These are phyloP conservation scores for Picea engelmannii DNA, from an alignment of 83 land plant species.

Conservation along the genomic window DNA sequence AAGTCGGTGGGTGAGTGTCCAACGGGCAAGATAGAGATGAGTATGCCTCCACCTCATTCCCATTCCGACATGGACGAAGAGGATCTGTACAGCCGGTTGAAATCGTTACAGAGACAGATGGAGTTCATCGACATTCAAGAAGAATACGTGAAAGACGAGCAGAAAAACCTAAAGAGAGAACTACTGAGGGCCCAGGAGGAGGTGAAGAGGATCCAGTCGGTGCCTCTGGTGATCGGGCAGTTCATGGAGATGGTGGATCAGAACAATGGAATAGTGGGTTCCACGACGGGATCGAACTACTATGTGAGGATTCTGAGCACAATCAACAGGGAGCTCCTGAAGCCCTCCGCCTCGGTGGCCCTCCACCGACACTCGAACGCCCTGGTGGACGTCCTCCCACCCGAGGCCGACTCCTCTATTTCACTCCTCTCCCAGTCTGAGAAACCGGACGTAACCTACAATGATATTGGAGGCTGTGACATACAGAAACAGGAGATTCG, in stretches of 20 bases:
- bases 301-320: conserved; percentile 82
- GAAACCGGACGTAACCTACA: conserved; percentile 92
- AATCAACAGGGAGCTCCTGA: conserved; percentile 81
- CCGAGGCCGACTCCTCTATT: conserved; percentile 92
- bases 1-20: conserved; percentile 17
- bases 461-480: conserved; percentile 92
- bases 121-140: conserved; percentile 76
- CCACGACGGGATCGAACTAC: no score
- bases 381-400: conserved; percentile 89
- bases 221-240: conserved; percentile 56
- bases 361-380: conserved; percentile 92
- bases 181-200: conserved; percentile 89
- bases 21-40: not conserved
- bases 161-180: conserved; percentile 87
- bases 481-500: conserved; percentile 96
- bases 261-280: no score
- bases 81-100: conserved; percentile 79
- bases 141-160: conserved; percentile 63
- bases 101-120: conserved; percentile 70
- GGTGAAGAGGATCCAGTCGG: conserved; percentile 94
- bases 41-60: conserved; percentile 5
- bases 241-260: no score
- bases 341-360: conserved; percentile 89
- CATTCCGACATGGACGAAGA: conserved; percentile 51
- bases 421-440: conserved; percentile 89